Conservation (phyloP, 2,329 filamentous ascomycete species). For the Exophiala phaeomuriformis region DNA sequence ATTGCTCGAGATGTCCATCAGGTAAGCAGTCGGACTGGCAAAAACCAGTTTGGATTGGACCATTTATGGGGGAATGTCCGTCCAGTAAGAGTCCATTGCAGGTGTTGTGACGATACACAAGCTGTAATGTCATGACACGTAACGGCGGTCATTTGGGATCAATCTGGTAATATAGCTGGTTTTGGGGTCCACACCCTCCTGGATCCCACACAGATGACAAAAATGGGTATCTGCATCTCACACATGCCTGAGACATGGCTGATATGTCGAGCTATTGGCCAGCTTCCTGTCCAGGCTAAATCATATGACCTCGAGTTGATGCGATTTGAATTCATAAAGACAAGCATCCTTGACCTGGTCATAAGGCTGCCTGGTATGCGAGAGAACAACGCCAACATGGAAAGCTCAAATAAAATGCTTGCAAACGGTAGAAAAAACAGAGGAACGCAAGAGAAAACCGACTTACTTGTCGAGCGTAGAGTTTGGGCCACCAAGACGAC, state of each 20-base stretch:
- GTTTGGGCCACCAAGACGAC: constrained; percentile 65
- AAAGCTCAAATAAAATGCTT: no score
- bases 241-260: constrained; percentile 17
- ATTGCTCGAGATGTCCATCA: constrained; percentile 2
- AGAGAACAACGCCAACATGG: constrained; percentile 1
- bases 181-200: constrained; percentile 20
- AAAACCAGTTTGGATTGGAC: constrained; percentile 13
- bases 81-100: constrained; percentile 14
- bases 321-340: constrained; percentile 16
- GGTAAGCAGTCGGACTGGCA: constrained; percentile 4
- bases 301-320: constrained; percentile 26
- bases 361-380: constrained; percentile 4
- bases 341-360: constrained; percentile 1
- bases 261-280: constrained; percentile 17
- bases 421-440: constrained; percentile 20
- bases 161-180: constrained; percentile 4
- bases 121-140: constrained; percentile 20
- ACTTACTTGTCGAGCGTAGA: constrained; percentile 87
- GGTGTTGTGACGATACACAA: constrained; percentile 14
- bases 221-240: neutral
- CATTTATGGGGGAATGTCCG: constrained; percentile 7
- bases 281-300: constrained; percentile 5
- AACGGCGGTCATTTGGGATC: constrained; percentile 17
- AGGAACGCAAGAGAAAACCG: constrained; percentile 31
- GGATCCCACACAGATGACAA: constrained; percentile 12